phyloP scores from a whole-genome alignment of 2,329 filamentous ascomycete species.

The Sarocladium oryzae region DNA sequence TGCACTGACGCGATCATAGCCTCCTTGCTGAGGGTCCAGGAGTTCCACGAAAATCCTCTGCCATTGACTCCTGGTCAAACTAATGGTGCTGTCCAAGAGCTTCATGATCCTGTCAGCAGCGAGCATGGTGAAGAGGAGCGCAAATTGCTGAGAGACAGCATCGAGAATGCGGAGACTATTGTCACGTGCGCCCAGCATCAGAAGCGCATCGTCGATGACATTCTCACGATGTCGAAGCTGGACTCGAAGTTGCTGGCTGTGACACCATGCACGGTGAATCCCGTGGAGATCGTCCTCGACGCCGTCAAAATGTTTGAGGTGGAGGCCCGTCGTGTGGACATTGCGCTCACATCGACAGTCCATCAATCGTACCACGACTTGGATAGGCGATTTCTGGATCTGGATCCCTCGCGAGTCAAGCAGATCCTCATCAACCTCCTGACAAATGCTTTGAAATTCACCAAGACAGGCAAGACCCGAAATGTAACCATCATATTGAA shows the following conservation, averaged over 20 bases:
- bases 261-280: slow-evolving; percentile 63
- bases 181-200: slow-evolving; percentile 73
- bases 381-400: slow-evolving; percentile 55
- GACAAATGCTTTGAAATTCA: slow-evolving; percentile 80
- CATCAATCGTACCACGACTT: slow-evolving; percentile 54
- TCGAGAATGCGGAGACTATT: slow-evolving; percentile 73
- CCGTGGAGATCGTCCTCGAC: slow-evolving; percentile 57
- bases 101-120: neutral
- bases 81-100: slow-evolving; percentile 9
- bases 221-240: slow-evolving; percentile 67
- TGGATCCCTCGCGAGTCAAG: slow-evolving; percentile 68
- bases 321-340: slow-evolving; percentile 63
- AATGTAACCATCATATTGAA: slow-evolving; percentile 45
- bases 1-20: slow-evolving; percentile 65
- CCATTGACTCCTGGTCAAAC: slow-evolving; percentile 19
- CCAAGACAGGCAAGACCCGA: slow-evolving; percentile 53
- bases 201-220: slow-evolving; percentile 71
- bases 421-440: slow-evolving; percentile 77
- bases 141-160: slow-evolving; percentile 49
- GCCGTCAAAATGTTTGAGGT: slow-evolving; percentile 74
- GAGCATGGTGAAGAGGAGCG: slow-evolving; percentile 27
- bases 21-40: slow-evolving; percentile 37
- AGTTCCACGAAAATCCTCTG: slow-evolving; percentile 24
- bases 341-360: slow-evolving; percentile 58
- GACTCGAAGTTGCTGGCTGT: slow-evolving; percentile 69